Evolutionary conservation across 495 filamentous ascomycete species (phyloP), one percentile per base, ranked within the genome.

Genomic region (Letharia columbiana): DNA sequence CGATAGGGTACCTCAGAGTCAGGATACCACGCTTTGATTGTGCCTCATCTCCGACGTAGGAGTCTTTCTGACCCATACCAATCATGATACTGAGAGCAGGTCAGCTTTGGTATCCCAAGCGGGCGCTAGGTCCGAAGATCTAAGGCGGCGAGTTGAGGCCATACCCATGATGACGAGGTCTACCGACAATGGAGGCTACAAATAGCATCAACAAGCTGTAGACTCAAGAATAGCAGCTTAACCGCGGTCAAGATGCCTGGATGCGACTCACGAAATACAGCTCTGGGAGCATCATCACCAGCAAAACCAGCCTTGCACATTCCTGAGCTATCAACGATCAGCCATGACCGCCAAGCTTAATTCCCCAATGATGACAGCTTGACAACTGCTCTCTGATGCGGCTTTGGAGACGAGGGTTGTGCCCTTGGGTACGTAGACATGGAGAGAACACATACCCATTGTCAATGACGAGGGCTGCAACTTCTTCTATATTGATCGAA

Each of bases 231-330:
- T 13, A 15, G 57, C 39, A 35, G 41, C 20, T 39, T 59, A 28
- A 50, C 4, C 40, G 59, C 7, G 58, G 50, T 52, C 28, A 37
- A 49, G 10, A 33, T 28, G 50, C 31, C 1, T 15, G 17, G 40
- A 45, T 33, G 60, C 54, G 68, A 97, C 94, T 96, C 90, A 98
- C 94, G 94, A 88, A 98, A 98, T 76, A 98, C 94, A 81, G 94
- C 94, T 84, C 94, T 87, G 74, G 94, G 94, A 82, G 94, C 94
- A 92, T 98, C 94, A 78, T 98, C 94, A 92, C 94, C 94, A 83
- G 94, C 94, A 83, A 98, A 98, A 91, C 94, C 94, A 89, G 94
- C 94, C 86, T 98, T 98, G 83, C 94, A 98, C 94, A 98, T 98
- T 87, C 94, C 94, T 80, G 94, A 98, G 86, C 94, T 98, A 79